phyloP scores from a whole-genome alignment of 1,284 basidiomycete genomes.

The Xerocomus minutiporus region DNA sequence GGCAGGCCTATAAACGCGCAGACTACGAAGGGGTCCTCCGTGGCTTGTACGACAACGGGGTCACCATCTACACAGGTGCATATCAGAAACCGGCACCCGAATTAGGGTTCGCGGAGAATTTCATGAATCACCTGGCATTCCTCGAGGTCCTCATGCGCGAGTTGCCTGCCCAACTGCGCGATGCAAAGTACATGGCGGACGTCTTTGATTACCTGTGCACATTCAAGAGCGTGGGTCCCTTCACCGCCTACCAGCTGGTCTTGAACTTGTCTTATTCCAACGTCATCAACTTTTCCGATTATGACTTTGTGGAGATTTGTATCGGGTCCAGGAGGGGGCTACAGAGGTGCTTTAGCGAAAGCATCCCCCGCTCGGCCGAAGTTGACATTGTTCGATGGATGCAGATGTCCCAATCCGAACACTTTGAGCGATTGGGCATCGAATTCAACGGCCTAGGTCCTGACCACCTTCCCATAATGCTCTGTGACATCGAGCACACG shows the following conservation, averaged over 20 bases:
- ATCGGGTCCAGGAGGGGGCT: constrained; percentile 55
- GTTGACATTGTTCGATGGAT: constrained; percentile 56
- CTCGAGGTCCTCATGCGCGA: constrained; percentile 53
- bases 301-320: constrained; percentile 60
- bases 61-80: constrained; percentile 54
- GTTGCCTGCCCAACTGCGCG: constrained; percentile 40
- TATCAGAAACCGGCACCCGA: constrained; percentile 60
- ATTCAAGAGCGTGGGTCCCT: constrained; percentile 59
- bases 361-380: constrained; percentile 37
- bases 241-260: constrained; percentile 55
- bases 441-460: constrained; percentile 46
- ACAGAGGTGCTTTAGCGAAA: constrained; percentile 32
- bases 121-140: constrained; percentile 52
- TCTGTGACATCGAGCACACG: constrained; percentile 64
- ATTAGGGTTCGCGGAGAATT: constrained; percentile 40
- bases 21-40: constrained; percentile 47
- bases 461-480: constrained; percentile 41
- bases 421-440: constrained; percentile 51
- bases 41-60: constrained; percentile 34
- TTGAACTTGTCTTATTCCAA: constrained; percentile 53
- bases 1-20: constrained; percentile 44
- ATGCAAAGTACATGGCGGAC: constrained; percentile 46
- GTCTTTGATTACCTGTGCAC: constrained; percentile 51
- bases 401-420: constrained; percentile 45
- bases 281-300: constrained; percentile 51